Evolutionary conservation across 345 rosid genomes (phyloP).

Genomic region (Pugionium cornutum): DNA sequence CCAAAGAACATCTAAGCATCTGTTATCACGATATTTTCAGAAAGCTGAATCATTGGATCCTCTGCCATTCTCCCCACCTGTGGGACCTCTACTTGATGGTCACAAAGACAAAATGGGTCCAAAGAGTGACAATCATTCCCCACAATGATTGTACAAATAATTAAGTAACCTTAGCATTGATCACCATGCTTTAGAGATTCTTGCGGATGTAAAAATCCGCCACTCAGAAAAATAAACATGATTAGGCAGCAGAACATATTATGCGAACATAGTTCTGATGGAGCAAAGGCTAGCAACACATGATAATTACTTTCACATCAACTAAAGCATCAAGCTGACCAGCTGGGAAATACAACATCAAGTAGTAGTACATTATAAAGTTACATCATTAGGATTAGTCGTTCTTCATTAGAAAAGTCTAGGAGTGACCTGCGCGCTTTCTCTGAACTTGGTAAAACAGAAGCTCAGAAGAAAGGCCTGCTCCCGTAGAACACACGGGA

Average conservation of each 20-base stretch:
- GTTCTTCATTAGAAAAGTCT: conserved; percentile 54
- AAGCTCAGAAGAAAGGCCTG: conserved; percentile 90
- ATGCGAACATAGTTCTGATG: conserved; percentile 39
- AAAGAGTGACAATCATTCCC: conserved; percentile 33
- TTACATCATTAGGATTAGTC: conserved; percentile 64
- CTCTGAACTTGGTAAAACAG: conserved; percentile 42
- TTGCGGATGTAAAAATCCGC: conserved; percentile 41
- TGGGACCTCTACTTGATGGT: not conserved
- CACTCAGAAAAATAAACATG: conserved; percentile 10
- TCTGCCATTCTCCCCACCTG: conserved; percentile 15
- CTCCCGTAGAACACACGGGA: conserved; percentile 99
- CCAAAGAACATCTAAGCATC: conserved; percentile 33
- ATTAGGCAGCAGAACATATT: conserved; percentile 31
- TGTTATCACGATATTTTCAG: conserved; percentile 25
- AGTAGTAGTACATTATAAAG: conserved; percentile 53
- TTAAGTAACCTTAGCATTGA: conserved; percentile 41
- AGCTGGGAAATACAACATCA: conserved; percentile 63
- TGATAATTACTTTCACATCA: conserved; percentile 50
- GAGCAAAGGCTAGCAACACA: conserved; percentile 44
- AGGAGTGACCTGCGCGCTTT: conserved; percentile 69
- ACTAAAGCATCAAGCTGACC: conserved; percentile 50
- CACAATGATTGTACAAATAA: conserved; percentile 26
- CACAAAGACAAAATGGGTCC: conserved; percentile 31
- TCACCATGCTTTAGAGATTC: conserved; percentile 35
- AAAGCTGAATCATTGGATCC: conserved; percentile 44